Base-by-base conservation (phyloP, 2,329 filamentous ascomycete genomes). In the Claviceps sp. region DNA sequence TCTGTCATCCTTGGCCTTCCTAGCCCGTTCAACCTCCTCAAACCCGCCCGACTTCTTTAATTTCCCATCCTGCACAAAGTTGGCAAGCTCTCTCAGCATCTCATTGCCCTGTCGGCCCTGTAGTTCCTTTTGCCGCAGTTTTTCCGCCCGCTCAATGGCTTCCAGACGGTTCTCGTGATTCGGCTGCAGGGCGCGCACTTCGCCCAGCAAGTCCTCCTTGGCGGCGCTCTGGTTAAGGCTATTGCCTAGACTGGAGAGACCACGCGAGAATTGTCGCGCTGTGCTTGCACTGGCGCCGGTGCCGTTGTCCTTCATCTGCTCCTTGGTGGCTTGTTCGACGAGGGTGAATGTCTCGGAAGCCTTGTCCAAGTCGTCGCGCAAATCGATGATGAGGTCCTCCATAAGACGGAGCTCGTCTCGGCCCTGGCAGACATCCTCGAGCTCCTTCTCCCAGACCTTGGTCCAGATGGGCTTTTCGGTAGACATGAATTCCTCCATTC, bases 391-490 rank as follows among this genome's bases (percentile, higher is more conserved):
- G 56, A 98, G 79, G 61, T 97, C 93, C 71, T 98, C 93, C 74
- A 95, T 91, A 75, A 97, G 86, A 48, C 89, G 93, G 59, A 98
- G 80, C 68, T 96, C 84, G 64, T 97, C 91, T 58, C 90, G 83
- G 63, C 96, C 93, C 65, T 95, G 89, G 70, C 93, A 97, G 2
- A 98, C 91, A 50, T 91, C 84, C 67, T 97, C 89, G 46, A 98
- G 75, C 67, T 97, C 90, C 70, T 94, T 90, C 77, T 97, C 91
- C 93, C 93, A 98, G 57, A 97, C 95, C 79, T 96, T 96, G 51
- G 89, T 96, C 91, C 93, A 98, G 53, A 96, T 76, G 0, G 93
- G 93, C 68, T 95, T 95, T 76, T 98, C 93, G 47, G 81, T 80
- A 60, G 83, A 84, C 71, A 98, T 80, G 72, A 87, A 95, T 16